phyloP scores from a whole-genome alignment of 148 eudicot genomes.

The Salicornia ramosissima region DNA sequence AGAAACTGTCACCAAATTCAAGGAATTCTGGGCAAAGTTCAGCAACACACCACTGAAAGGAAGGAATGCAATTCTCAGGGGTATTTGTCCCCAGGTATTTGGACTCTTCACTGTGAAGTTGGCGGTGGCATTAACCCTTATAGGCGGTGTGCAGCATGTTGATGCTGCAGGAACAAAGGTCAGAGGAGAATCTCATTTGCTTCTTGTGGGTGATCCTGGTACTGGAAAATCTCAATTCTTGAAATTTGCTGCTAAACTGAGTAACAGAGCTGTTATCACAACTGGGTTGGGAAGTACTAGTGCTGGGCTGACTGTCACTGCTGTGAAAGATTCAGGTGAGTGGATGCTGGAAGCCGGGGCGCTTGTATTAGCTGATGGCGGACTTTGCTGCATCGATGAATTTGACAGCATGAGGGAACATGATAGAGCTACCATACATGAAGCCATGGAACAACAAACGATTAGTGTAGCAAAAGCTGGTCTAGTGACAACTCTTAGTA shows the following conservation, averaged over 20 bases:
- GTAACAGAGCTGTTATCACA: slow-evolving; percentile 89
- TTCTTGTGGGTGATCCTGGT: slow-evolving; percentile 97
- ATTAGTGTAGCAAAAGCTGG: slow-evolving; percentile 98
- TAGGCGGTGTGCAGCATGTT: slow-evolving; percentile 95
- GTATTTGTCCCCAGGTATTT: slow-evolving; percentile 85
- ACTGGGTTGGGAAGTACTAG: slow-evolving; percentile 96
- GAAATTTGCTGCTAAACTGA: slow-evolving; percentile 80
- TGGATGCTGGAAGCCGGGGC: slow-evolving; percentile 99
- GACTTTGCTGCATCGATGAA: slow-evolving; percentile 96
- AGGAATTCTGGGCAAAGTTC: slow-evolving; percentile 68
- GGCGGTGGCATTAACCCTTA: slow-evolving; percentile 90
- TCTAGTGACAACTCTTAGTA: slow-evolving; percentile 90
- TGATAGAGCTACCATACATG: slow-evolving; percentile 96
- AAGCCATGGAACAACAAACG: slow-evolving; percentile 99
- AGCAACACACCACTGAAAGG: slow-evolving; percentile 74
- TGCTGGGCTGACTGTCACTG: slow-evolving; percentile 96
- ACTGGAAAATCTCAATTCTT: slow-evolving; percentile 93
- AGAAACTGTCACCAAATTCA: slow-evolving; percentile 41
- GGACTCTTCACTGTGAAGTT: slow-evolving; percentile 96
- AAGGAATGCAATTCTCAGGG: slow-evolving; percentile 78
- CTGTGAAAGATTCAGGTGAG: slow-evolving; percentile 94
- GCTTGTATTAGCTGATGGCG: slow-evolving; percentile 95
- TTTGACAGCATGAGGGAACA: slow-evolving; percentile 98
- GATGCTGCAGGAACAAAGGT: slow-evolving; percentile 95
- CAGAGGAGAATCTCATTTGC: slow-evolving; percentile 95